Evolutionary conservation across 2,329 filamentous ascomycete species (phyloP).

Genomic region (Blastomyces parvus): DNA sequence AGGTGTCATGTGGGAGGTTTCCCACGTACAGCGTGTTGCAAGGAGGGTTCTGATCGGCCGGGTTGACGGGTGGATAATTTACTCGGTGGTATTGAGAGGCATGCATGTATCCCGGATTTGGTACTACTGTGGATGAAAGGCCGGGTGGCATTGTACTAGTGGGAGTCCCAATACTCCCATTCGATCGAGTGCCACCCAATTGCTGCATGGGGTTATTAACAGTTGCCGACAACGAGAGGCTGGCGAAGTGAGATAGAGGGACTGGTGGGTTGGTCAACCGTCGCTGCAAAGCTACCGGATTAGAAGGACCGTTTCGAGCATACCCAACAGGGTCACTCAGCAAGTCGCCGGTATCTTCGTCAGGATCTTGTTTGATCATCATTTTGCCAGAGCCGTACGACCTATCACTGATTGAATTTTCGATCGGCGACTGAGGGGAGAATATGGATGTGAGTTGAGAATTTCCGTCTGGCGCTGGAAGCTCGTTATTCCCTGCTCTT

Average conservation of each 20-base stretch:
- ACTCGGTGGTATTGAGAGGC: constrained; percentile 51
- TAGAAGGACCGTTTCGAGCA: constrained; percentile 57
- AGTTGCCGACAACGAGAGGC: constrained; percentile 62
- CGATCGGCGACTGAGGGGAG: constrained; percentile 52
- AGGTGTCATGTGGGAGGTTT: constrained; percentile 87
- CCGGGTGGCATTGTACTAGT: constrained; percentile 51
- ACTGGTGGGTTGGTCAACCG: constrained; percentile 64
- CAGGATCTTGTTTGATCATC: constrained; percentile 54
- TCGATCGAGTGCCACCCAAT: constrained; percentile 42
- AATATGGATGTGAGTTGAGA: constrained; percentile 48
- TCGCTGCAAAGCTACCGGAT: constrained; percentile 40
- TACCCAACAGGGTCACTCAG: constrained; percentile 56
- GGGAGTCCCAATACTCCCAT: constrained; percentile 43
- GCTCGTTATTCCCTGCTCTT: constrained; percentile 43
- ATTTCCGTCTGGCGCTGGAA: constrained; percentile 43
- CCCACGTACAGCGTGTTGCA: constrained; percentile 98
- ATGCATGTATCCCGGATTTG: constrained; percentile 47
- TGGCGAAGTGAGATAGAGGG: constrained; percentile 58
- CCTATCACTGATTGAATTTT: constrained; percentile 44
- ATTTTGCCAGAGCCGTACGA: constrained; percentile 50
- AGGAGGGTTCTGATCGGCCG: constrained; percentile 90
- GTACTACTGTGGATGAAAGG: constrained; percentile 26
- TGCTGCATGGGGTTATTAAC: constrained; percentile 47
- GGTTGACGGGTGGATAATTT: constrained; percentile 78
- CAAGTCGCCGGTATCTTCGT: constrained; percentile 54